Percentiles rank a stretch among this genome's conserved stretches.
Evolutionary conservation across 768 basidiomycete species (phyloP).

Genomic region (Lanmaoa pseudosensibilis): DNA sequence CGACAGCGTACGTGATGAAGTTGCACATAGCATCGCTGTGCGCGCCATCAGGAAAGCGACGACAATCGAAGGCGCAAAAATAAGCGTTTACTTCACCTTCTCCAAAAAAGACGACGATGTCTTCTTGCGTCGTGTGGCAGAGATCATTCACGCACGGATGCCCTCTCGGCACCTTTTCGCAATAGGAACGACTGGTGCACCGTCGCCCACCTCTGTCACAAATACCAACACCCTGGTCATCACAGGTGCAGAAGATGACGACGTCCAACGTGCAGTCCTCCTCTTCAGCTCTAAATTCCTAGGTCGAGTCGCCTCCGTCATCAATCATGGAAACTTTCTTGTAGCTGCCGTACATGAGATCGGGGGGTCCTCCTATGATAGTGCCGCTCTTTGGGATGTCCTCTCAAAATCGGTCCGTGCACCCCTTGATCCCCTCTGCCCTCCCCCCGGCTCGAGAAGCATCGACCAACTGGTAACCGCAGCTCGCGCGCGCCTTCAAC

Average conservation of each 20-base stretch:
- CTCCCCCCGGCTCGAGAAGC: slow-evolving; percentile 65
- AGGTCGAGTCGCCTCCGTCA: slow-evolving; percentile 50
- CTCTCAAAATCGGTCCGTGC: slow-evolving; percentile 59
- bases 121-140: slow-evolving; percentile 58
- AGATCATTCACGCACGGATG: slow-evolving; percentile 43
- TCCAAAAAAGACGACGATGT: slow-evolving; percentile 54
- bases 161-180: slow-evolving; percentile 51
- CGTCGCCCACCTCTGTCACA: slow-evolving; percentile 24
- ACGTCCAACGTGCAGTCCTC: slow-evolving; percentile 66
- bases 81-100: slow-evolving; percentile 62
- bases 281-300: slow-evolving; percentile 69
- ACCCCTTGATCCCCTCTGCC: slow-evolving; percentile 58
- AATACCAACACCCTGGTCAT: slow-evolving; percentile 53
- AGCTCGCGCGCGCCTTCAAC: slow-evolving; percentile 62
- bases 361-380: slow-evolving; percentile 57
- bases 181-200: slow-evolving; percentile 49
- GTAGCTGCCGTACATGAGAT: slow-evolving; percentile 55
- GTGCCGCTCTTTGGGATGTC: slow-evolving; percentile 67
- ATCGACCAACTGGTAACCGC: slow-evolving; percentile 57
- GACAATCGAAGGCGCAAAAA: slow-evolving; percentile 50
- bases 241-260: slow-evolving; percentile 52
- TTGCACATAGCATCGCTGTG: slow-evolving; percentile 56
- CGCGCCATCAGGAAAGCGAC: slow-evolving; percentile 52
- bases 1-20: slow-evolving; percentile 60
- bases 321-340: slow-evolving; percentile 35